A percentile compares a stretch with the other conserved stretches of the same genome.
These are phyloP conservation scores for Scenedesmus sp. DNA, from an alignment of 163 green algal genomes.

Conservation along the genomic window DNA sequence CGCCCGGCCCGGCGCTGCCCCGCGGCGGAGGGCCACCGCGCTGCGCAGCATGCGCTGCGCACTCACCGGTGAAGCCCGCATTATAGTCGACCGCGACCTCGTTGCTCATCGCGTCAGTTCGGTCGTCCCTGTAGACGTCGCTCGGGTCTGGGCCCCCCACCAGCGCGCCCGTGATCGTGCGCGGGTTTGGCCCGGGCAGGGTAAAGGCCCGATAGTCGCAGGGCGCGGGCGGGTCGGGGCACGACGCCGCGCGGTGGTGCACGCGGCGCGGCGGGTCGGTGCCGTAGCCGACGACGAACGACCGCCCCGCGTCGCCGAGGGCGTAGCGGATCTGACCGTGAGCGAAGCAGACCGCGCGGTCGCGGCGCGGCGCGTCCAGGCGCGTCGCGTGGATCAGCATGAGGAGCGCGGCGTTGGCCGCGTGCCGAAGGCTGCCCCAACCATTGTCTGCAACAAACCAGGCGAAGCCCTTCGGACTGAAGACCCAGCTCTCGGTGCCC, in stretches of 20 bases:
- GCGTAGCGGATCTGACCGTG: conserved; percentile 15
- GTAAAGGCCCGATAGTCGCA: conserved; percentile 6
- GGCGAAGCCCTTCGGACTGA: conserved; percentile 6
- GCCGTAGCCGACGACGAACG: conserved; percentile 50
- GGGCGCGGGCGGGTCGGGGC: not conserved
- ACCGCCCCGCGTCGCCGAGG: not conserved
- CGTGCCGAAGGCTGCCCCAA: conserved; percentile 17
- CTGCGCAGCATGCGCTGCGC: not conserved
- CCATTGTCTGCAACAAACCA: not conserved
- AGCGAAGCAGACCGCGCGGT: conserved; percentile 6
- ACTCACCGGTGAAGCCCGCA: conserved; percentile 24
- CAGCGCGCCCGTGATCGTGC: conserved; percentile 8
- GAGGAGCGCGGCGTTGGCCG: conserved; percentile 11
- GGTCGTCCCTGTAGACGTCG: conserved; percentile 21
- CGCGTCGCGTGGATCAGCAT: not conserved
- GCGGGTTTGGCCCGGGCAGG: conserved; percentile 4
- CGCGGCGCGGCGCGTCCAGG: not conserved
- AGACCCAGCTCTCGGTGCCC: not conserved
- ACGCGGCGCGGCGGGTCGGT: not conserved
- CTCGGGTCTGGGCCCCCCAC: conserved; percentile 11
- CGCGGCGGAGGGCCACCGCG: not conserved
- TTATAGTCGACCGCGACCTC: conserved; percentile 47
- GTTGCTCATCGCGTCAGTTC: conserved; percentile 31
- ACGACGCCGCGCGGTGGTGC: conserved; percentile 16
- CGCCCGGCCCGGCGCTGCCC: not conserved